A percentile compares a stretch with the other conserved stretches of the same genome.
These are phyloP conservation scores for Solanum chmielewskii DNA, from an alignment of 257 asterid species.

Conservation along the genomic window DNA sequence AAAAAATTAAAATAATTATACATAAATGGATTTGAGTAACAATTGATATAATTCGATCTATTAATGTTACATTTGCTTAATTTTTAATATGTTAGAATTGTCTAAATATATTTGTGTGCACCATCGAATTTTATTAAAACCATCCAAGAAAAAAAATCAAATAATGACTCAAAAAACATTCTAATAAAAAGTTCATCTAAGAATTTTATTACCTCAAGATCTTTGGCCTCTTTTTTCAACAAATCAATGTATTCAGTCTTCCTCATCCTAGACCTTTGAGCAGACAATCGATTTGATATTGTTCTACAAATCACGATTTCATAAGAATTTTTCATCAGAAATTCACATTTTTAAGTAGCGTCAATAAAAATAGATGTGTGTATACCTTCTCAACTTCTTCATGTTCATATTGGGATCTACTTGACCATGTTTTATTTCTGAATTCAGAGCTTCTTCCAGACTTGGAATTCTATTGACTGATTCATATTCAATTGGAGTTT, in stretches of 20 bases:
- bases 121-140: background rate
- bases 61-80: background rate
- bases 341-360: background rate
- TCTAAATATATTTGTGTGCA: background rate
- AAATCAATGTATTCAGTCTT: slow-evolving; percentile 9
- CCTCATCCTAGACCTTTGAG: slow-evolving; percentile 28
- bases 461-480: background rate
- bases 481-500: background rate
- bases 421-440: background rate
- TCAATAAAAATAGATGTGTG: too few relatives aligned
- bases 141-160: background rate
- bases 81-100: background rate
- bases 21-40: background rate
- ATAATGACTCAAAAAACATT: background rate
- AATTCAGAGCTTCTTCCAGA: background rate
- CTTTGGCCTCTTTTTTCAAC: slow-evolving; percentile 18
- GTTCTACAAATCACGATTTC: background rate
- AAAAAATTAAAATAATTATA: background rate
- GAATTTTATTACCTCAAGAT: slow-evolving; percentile 16
- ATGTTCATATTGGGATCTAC: background rate
- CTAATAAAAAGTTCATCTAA: background rate
- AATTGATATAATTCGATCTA: background rate
- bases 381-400: background rate
- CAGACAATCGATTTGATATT: slow-evolving; percentile 34
- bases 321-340: background rate